phyloP scores from a whole-genome alignment of 2,329 filamentous ascomycete genomes.

The Talaromyces sp. region DNA sequence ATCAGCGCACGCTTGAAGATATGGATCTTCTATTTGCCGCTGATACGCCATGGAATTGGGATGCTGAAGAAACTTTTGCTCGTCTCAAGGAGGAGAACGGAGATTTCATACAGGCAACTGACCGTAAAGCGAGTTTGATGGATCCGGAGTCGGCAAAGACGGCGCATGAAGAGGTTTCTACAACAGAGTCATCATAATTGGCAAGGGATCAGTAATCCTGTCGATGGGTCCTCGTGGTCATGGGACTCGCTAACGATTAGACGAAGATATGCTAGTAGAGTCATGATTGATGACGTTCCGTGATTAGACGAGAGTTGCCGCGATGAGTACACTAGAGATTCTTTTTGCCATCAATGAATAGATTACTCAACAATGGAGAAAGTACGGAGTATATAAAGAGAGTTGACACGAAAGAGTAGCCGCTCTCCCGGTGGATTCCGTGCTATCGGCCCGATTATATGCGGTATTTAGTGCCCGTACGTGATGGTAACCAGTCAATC shows the following conservation, averaged over 20 bases:
- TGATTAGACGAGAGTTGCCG: not conserved
- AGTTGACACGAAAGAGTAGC: not conserved
- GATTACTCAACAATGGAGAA: not conserved
- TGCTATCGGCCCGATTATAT: slow-evolving; percentile 16
- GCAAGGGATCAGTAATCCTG: not conserved
- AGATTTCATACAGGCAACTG: slow-evolving; percentile 42
- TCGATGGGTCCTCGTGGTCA: not conserved
- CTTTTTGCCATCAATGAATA: not conserved
- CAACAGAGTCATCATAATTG: slow-evolving; percentile 10
- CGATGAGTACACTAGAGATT: not conserved
- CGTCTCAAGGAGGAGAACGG: slow-evolving; percentile 61
- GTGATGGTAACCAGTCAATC: not conserved
- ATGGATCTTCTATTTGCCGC: slow-evolving; percentile 71
- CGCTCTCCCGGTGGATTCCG: slow-evolving; percentile 17
- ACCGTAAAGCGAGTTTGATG: slow-evolving; percentile 32
- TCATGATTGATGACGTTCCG: not conserved
- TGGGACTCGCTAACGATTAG: not conserved
- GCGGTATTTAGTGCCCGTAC: slow-evolving; percentile 7
- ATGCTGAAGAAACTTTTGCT: slow-evolving; percentile 63
- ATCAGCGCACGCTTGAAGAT: slow-evolving; percentile 70
- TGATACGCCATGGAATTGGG: slow-evolving; percentile 66
- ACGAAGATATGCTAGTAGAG: not conserved
- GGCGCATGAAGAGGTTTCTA: slow-evolving; percentile 11
- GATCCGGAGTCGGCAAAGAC: slow-evolving; percentile 32
- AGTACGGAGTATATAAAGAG: not conserved